Evolutionary conservation across 176 grass and related monocot species (phyloP), one percentile per base, ranked within the genome.

Genomic region (Tillandsia leiboldiana): DNA sequence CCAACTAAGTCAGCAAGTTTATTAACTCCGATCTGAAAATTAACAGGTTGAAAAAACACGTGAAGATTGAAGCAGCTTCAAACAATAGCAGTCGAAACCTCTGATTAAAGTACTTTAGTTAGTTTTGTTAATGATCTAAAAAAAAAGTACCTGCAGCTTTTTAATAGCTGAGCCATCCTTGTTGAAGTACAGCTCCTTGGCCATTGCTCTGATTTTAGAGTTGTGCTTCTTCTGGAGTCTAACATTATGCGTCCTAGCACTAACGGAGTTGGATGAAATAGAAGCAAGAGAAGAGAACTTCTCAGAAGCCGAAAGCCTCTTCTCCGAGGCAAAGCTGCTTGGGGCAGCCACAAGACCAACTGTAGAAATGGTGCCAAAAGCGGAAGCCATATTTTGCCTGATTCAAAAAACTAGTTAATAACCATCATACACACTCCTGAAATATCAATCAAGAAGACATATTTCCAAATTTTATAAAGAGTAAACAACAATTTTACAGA

Each of bases 141-240:
- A 3, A 42, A 42, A 42, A 42, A 42, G 33, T 42, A 87, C 89
- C 83, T 92, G 93, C 28, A 96, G 86, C 70, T 90, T 96, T 78
- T 90, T 96, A 81, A 11, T 90, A 70, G 93, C 86, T n/a, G 88
- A 96, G 4, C 88, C 91, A 70, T 96, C 91, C 75, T 96, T 96
- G 83, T 96, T 96, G 75, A 96, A 96, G 76, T 96, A 92, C 6
- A 96, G 70, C 59, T 96, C 93, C 82, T 96, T 96, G 0, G 92
- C 92, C 22, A 77, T 77, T 49, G 72, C 72, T 51, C 49, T 75
- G 49, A 75, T 65, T 49, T 75, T 66, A 24, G 49, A 53, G 62
- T 15, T 65, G 84, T 86, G 51, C 80, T 88, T 10, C 86, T 75
- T 79, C 79, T 90, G 69, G 70, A 80, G 70, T 66, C 81, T 62